phyloP scores from a whole-genome alignment of 805 yeast genomes.

The Candida bentonensis region DNA sequence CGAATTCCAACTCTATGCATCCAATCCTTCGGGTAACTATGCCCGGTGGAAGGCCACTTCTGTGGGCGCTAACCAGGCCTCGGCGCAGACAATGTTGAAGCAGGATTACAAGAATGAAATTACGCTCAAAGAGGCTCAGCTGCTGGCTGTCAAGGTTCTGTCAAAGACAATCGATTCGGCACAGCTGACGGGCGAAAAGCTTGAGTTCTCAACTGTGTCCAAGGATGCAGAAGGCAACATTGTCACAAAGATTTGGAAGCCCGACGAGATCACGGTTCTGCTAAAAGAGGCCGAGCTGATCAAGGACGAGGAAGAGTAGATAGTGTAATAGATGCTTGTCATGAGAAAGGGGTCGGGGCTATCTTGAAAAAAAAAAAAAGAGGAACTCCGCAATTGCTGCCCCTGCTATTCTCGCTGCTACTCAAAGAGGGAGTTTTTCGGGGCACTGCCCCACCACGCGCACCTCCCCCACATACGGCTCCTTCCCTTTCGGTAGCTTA shows the following conservation, averaged over 20 bases:
- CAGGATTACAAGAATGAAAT: slow-evolving; percentile 87
- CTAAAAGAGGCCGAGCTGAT: slow-evolving; percentile 61
- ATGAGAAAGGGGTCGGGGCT: too few relatives aligned
- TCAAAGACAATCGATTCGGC: slow-evolving; percentile 90
- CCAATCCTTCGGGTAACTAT: slow-evolving; percentile 95
- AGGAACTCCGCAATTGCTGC: too few relatives aligned
- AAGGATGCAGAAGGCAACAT: slow-evolving; percentile 35
- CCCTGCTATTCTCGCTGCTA: too few relatives aligned
- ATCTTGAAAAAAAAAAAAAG: too few relatives aligned
- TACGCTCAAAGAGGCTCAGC: slow-evolving; percentile 53
- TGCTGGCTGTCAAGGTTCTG: slow-evolving; percentile 78
- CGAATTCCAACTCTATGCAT: slow-evolving; percentile 84
- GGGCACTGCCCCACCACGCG: too few relatives aligned
- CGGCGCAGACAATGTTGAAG: slow-evolving; percentile 90
- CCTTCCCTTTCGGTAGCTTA: too few relatives aligned
- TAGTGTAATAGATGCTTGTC: background rate
- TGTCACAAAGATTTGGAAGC: slow-evolving; percentile 63
- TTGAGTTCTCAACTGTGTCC: slow-evolving; percentile 80
- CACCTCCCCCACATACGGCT: too few relatives aligned
- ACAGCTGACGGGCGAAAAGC: slow-evolving; percentile 70
- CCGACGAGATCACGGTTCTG: slow-evolving; percentile 58
- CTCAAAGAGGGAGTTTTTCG: too few relatives aligned
- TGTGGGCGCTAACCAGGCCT: slow-evolving; percentile 91
- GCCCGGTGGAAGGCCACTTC: slow-evolving; percentile 98
- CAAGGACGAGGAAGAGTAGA: slow-evolving; percentile 21